Evolutionary conservation across 352 stramenopile genomes (phyloP), one percentile per base, ranked within the genome.

Genomic region (Pythium chondricola): DNA sequence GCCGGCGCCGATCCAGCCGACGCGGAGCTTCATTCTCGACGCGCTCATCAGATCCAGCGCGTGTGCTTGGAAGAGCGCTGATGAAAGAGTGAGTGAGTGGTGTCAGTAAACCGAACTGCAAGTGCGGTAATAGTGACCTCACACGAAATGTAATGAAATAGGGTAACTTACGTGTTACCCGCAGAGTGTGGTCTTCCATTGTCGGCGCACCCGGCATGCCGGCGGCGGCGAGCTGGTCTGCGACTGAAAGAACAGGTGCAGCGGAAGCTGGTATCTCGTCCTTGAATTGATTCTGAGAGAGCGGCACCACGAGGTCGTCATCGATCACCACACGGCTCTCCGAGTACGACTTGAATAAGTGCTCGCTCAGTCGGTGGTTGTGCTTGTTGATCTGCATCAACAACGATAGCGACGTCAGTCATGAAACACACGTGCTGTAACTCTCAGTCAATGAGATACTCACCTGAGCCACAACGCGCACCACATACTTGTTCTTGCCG

Each of bases 311-410:
- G 6, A 91, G 69, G 32, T 91, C 80, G 37, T 91, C 80, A 36
- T 91, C 80, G 54, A 91, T 87, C 37, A 91, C 80, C 11, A 91
- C 80, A n/a, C 80, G 80, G 55, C 71, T 88, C 43, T 91, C 80
- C 36, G 80, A 82, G 58, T 91, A 91, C 44, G 80, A 91, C 62
- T 91, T 91, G 62, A 88, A 91, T 44, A 91, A 55, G 48, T 91
- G 80, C 45, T 91, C 80, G 43, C 80, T 91, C 43, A 91, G 52
- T n/a, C 77, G 72, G 52, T 91, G 80, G 56, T 91, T 91, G 48
- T 91, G 80, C 49, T 83, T 79, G 48, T 91, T 91, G 44, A 91
- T 91, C 69, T 83, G 41, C 3, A 6, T 24, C 2, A 31, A n/a
- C 6, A 25, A 52, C 1, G 6, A 41, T 3, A 50, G 17, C 16